Base-by-base conservation (phyloP, 441 rosid species). In the Viola pubescens region DNA sequence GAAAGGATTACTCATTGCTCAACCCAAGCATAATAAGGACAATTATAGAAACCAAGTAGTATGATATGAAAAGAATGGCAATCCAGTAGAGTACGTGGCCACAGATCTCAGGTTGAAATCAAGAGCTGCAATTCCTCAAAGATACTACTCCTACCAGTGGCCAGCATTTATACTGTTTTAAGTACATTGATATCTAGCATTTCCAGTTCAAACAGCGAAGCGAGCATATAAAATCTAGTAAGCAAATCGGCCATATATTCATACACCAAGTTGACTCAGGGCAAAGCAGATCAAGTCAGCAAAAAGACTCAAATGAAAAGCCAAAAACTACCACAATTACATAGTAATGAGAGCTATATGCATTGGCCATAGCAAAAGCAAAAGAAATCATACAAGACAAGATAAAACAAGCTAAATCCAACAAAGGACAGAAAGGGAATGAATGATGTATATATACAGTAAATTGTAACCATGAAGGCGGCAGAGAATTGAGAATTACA, bases 311-410 rank as follows among this genome's bases (percentile, higher is more conserved):
- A 37, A n/a, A 12, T 0, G 52, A 14, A 43, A 2, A 51, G 12
- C 14, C 49, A 14, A 39, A 7, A 12, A 7, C 11, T 8, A 6
- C 3, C 26, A 13, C 46, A 54, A 9, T 4, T 39, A 14, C 19
- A 50, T 47, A 7, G 9, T 8, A 48, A 19, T 11, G n/a, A 56
- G 10, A 9, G 9, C 9, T 4, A 26, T 26, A 26, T 26, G 34
- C 6, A 64, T 42, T 56, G 45, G 51, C 56, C 52, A 43, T 44
- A 38, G 34, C 48, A 12, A 38, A 19, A 10, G 49, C 44, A 51
- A 65, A 48, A 50, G 54, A 70, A 58, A 70, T 45, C 70, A 19
- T 59, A 53, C 49, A 34, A 44, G 58, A 63, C 34, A 5, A 14
- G 59, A 51, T 40, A 52, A 48, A 59, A 50, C 26, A 59, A 70